Conservation (phyloP, 768 basidiomycete species). For the Lactarius hatsudake region DNA sequence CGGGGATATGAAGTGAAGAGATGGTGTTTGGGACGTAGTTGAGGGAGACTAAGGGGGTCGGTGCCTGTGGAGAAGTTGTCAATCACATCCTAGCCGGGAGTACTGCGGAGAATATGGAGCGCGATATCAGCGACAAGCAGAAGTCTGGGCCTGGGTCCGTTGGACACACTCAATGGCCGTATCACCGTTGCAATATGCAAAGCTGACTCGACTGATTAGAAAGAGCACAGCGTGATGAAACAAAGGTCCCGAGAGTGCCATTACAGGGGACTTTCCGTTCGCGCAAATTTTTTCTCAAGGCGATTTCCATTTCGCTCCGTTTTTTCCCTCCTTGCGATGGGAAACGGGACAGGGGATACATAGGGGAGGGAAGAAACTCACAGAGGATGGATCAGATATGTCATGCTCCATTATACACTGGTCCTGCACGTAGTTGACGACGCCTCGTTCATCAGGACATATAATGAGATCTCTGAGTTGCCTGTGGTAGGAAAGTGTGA, state of each 20-base stretch:
- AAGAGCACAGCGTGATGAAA: background rate
- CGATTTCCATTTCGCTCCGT: background rate
- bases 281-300: background rate
- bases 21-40: constrained; percentile 64
- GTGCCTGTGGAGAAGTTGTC: constrained; percentile 28
- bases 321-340: background rate
- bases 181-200: background rate
- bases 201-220: background rate
- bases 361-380: constrained; percentile 35
- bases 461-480: constrained; percentile 78
- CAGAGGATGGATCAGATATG: constrained; percentile 45
- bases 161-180: background rate
- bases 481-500: constrained; percentile 35
- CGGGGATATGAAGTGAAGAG: constrained; percentile 51
- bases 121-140: background rate
- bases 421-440: constrained; percentile 60
- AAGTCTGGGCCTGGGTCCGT: background rate
- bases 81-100: constrained; percentile 1
- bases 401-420: constrained; percentile 60
- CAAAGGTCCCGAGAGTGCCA: background rate
- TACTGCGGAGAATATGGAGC: constrained; percentile 4
- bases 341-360: background rate
- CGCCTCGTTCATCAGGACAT: constrained; percentile 63
- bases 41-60: constrained; percentile 51
- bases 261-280: background rate